A percentile compares a stretch with the other conserved stretches of the same genome.
Evolutionary conservation across 768 basidiomycete genomes (phyloP).

Genomic region (Pleurotus salmoneostramineus): DNA sequence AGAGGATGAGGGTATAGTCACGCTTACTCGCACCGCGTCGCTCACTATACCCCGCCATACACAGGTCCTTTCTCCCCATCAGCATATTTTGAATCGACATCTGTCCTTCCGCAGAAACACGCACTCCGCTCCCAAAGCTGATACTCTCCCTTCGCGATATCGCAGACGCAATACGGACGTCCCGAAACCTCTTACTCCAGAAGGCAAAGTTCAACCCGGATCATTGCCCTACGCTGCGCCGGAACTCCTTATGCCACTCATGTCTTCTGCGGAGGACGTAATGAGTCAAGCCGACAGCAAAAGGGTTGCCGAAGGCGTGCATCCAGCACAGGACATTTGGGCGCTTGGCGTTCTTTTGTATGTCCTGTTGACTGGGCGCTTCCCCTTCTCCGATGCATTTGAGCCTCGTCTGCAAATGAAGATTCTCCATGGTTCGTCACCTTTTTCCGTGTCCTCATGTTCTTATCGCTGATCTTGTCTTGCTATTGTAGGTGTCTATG

Average conservation of each 20-base stretch:
- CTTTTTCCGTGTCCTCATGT: neutral
- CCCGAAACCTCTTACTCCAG: neutral
- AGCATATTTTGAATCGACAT: neutral
- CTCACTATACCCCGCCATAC: conserved; percentile 3
- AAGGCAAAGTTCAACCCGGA: conserved; percentile 54
- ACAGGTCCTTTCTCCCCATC: neutral
- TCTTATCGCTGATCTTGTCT: conserved; percentile 7
- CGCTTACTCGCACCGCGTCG: conserved; percentile 6
- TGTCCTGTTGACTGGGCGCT: conserved; percentile 74
- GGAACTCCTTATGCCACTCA: conserved; percentile 61
- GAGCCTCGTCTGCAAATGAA: conserved; percentile 92
- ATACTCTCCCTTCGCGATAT: neutral
- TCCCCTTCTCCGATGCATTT: conserved; percentile 87
- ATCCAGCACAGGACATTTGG: conserved; percentile 93
- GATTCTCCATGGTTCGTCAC: conserved; percentile 69
- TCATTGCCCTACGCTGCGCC: conserved; percentile 91
- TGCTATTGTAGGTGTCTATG: conserved; percentile 50
- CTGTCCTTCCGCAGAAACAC: conserved; percentile 1
- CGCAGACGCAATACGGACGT: neutral
- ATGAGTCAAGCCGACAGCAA: conserved; percentile 20
- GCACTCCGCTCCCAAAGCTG: neutral
- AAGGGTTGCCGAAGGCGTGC: conserved; percentile 32
- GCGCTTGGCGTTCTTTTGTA: conserved; percentile 90
- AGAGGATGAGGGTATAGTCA: conserved; percentile 24
- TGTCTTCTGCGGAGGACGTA: neutral